Evolutionary conservation across 2,329 filamentous ascomycete species (phyloP), one percentile per base, ranked within the genome.

Genomic region (Fusarium succisae): DNA sequence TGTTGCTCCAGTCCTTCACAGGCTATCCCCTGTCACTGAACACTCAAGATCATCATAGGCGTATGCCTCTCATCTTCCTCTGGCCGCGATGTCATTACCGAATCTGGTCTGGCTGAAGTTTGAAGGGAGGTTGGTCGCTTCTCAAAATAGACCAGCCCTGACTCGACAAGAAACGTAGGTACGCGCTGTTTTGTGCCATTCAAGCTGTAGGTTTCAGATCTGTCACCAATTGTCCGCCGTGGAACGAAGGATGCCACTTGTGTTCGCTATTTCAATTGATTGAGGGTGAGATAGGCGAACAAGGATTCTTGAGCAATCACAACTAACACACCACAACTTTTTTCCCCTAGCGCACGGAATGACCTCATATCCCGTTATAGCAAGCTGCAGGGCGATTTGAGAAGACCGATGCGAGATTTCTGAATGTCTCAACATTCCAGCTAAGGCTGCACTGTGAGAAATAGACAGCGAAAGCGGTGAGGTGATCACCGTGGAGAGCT

Each of bases 401-500:
- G 61, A 51, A 44, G 35, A 22, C 32, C 8, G 37, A 59, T 45
- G 54, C 41, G 41, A 50, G 38, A 37, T 54, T 51, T 51, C 24
- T 54, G 55, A 24, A 13, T 37, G 53, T 39, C 47, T 57, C 58
- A 32, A 53, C 44, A 53, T 66, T 61, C 26, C 43, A 47, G 22
- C n/a, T 35, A 38, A 55, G 35, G 43, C 54, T 41, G 26, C 51
- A 39, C 37, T 17, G 51, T 45, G 37, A 35, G 41, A 35, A 51
- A 41, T 28, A 64, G 58, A 54, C 41, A 54, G 51, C 51, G 55
- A 65, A 70, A 74, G 76, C 76, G 76, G 76, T 78, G 74, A 73
- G 66, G 50, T 55, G 58, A 64, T 63, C 61, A 54, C 55, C 60
- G 55, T 64, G 43, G 64, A 35, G 55, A 59, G 55, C 63, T 55